Evolutionary conservation across 78 protist genomes (phyloP), one percentile per base, ranked within the genome.

Genomic region (Protostelium mycophagum): DNA sequence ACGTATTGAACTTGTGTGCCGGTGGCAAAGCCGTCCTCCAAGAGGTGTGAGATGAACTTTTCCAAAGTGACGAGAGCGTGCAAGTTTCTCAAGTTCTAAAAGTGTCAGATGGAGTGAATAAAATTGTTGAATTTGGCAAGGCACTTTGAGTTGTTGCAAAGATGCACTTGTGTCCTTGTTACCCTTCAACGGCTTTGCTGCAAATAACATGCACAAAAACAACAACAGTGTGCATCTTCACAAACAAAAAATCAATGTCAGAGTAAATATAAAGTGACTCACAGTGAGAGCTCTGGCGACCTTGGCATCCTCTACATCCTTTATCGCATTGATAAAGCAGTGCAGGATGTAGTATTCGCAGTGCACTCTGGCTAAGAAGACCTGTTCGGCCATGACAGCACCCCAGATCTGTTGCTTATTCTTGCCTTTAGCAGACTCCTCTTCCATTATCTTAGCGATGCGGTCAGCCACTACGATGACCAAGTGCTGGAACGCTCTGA

Each of bases 31-130:
- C 86, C 86, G 16, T 16, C 16, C 37, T 85, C 86, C 16, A 85
- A 85, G 34, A 85, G 37, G 86, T 85, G 16, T 5, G 63, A 36
- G 63, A 16, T 25, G 37, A 25, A 85, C 37, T 85, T 36, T 36
- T 85, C 86, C 34, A 85, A 25, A 16, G 86, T 85, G 63, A 85
- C 86, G 16, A 85, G 63, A 16, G 86, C 86, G 86, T 37, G 37
- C 29, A 85, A 16, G 37, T 85, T 36, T 16, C 86, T 37, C 37
- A 85, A 36, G 86, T 36, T 35, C 86, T 37, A 85, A 37, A 85
- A 25, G 16, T 25, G 16, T 51, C 73, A 51, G 31, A 51, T 16
- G 73, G 16, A 25, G 73, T 25, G 73, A 51, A 51, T 51, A 5
- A 51, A 51, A 25, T 51, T 51, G n/a, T n/a, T n/a, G n/a, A n/a